Conservation (phyloP, 768 basidiomycete species). For the Macrolepiota albuminosa region DNA sequence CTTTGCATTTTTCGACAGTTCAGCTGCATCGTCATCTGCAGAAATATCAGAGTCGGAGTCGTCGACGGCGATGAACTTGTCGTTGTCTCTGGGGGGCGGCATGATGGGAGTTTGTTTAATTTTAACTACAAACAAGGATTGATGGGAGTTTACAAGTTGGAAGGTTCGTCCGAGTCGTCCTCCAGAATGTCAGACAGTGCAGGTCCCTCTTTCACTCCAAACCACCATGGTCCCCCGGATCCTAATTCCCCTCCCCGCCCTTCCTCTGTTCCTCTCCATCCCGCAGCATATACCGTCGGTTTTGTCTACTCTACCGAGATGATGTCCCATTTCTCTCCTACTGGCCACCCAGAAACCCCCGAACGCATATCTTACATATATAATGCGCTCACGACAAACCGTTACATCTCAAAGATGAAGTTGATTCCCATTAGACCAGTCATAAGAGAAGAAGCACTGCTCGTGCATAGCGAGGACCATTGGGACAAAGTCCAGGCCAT, state of each 20-base stretch:
- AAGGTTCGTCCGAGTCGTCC: not conserved
- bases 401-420: constrained; percentile 68
- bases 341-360: constrained; percentile 65
- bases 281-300: constrained; percentile 53
- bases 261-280: constrained; percentile 37
- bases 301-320: constrained; percentile 86
- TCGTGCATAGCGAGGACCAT: constrained; percentile 88
- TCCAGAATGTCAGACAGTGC: constrained; percentile 9
- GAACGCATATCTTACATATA: constrained; percentile 81
- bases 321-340: constrained; percentile 74
- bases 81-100: constrained; percentile 30
- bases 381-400: constrained; percentile 52
- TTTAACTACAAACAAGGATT: constrained; percentile 3
- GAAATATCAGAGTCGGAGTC: constrained; percentile 72
- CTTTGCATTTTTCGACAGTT: constrained; percentile 27
- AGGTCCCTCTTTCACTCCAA: constrained; percentile 7
- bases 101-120: constrained; percentile 17
- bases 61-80: constrained; percentile 45
- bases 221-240: not conserved
- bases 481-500: constrained; percentile 89
- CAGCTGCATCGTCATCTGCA: constrained; percentile 43
- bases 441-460: constrained; percentile 69
- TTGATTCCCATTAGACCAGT: constrained; percentile 73
- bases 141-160: not conserved
- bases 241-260: constrained; percentile 27